Conservation (phyloP, 2,329 filamentous ascomycete species). For the Fusarium dimerum region DNA sequence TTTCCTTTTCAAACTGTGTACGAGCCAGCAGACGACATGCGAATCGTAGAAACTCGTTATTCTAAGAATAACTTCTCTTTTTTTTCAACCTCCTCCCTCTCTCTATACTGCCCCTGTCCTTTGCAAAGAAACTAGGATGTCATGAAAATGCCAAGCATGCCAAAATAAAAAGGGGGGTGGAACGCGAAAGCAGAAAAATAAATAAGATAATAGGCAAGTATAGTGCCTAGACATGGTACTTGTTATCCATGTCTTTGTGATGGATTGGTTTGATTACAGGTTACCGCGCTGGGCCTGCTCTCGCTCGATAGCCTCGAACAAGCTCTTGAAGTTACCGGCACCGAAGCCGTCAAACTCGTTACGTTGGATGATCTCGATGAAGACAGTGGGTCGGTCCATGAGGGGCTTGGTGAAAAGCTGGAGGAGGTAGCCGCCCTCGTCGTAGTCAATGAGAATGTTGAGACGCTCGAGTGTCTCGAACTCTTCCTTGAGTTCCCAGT, state of each 20-base stretch:
- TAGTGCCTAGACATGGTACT: too few species aligned
- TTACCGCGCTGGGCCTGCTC: constrained; percentile 89
- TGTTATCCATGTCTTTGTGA: background rate
- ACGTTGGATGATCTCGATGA: constrained; percentile 93
- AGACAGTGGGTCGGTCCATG: constrained; percentile 93
- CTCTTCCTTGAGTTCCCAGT: constrained; percentile 73
- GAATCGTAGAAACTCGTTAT: background rate
- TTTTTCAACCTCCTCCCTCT: background rate
- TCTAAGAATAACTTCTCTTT: background rate
- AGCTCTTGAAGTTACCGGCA: constrained; percentile 90
- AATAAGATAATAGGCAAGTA: background rate
- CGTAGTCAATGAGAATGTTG: constrained; percentile 93
- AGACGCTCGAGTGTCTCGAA: constrained; percentile 74
- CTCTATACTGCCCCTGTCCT: background rate
- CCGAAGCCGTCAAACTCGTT: constrained; percentile 91
- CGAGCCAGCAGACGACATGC: background rate
- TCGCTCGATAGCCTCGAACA: constrained; percentile 94
- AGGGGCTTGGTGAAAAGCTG: constrained; percentile 82
- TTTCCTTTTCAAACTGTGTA: background rate
- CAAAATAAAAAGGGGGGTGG: background rate
- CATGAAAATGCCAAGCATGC: background rate
- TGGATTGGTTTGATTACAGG: constrained; percentile 48
- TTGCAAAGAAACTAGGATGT: background rate
- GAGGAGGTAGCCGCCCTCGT: constrained; percentile 83
- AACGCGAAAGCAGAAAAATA: background rate